These are phyloP conservation scores for Puccinia coronata DNA, from an alignment of 1,284 basidiomycete species.

Conservation along the genomic window DNA sequence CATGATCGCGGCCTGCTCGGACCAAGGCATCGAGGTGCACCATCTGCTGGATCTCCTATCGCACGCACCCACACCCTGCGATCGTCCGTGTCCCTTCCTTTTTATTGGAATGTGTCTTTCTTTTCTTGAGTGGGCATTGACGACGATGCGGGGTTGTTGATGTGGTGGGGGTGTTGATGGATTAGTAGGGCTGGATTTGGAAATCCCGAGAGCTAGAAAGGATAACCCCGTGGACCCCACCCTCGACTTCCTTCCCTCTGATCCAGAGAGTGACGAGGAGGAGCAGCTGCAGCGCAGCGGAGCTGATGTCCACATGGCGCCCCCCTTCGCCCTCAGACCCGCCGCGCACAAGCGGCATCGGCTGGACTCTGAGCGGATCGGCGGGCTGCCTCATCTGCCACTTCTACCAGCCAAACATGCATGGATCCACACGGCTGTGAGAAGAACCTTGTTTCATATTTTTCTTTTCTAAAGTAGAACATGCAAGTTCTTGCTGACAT, in stretches of 20 bases:
- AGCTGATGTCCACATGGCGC: background rate
- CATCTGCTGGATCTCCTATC: conserved; percentile 28
- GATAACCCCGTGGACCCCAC: conserved; percentile 20
- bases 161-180: no score
- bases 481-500: background rate
- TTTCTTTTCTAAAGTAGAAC: no score
- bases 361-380: conserved; percentile 15
- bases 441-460: background rate
- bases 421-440: conserved; percentile 38
- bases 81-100: background rate
- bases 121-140: background rate
- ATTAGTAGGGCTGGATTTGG: conserved; percentile 11
- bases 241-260: conserved; percentile 37
- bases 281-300: background rate
- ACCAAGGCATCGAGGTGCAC: conserved; percentile 41
- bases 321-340: background rate
- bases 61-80: background rate
- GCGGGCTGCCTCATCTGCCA: conserved; percentile 46
- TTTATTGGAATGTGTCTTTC: background rate
- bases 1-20: conserved; percentile 37
- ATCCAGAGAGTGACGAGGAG: conserved; percentile 38
- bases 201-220: conserved; percentile 6
- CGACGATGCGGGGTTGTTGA: no score
- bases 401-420: conserved; percentile 46
- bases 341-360: background rate